Conservation (phyloP, 2,329 filamentous ascomycete genomes). For the Penicillium sp. region DNA sequence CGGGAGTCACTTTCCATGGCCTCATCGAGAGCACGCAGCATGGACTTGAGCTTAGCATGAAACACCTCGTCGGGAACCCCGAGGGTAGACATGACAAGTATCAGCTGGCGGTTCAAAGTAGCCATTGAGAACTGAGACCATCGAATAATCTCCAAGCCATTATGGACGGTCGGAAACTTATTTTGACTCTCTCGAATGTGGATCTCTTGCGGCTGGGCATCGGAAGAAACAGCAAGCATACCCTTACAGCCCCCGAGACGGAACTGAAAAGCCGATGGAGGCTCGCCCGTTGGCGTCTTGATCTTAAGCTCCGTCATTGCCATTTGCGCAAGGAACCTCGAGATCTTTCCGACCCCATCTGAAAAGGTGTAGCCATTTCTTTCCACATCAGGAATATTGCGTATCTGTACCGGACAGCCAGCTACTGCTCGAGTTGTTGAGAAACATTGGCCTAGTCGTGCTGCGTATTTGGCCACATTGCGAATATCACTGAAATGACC, state of each 20-base stretch:
- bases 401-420: conserved; percentile 52
- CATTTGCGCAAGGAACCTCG: conserved; percentile 62
- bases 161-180: conserved; percentile 68
- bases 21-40: conserved; percentile 58
- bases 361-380: conserved; percentile 71
- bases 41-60: conserved; percentile 54
- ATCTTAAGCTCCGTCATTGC: conserved; percentile 62
- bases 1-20: conserved; percentile 59
- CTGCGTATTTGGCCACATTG: no score
- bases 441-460: no score
- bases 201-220: conserved; percentile 58
- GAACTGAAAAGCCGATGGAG: conserved; percentile 82
- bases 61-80: conserved; percentile 64
- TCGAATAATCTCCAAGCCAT: conserved; percentile 74
- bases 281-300: conserved; percentile 42
- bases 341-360: conserved; percentile 92
- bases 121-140: conserved; percentile 68
- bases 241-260: conserved; percentile 89
- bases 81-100: conserved; percentile 70
- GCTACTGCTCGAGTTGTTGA: conserved; percentile 75
- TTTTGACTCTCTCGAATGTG: conserved; percentile 75
- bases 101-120: conserved; percentile 81
- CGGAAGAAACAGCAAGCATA: conserved; percentile 66
- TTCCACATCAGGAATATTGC: no score
- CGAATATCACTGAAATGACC: no score